Evolutionary conservation across 1,139 yeast genomes (phyloP).

Genomic region (Fermentozyma sake): DNA sequence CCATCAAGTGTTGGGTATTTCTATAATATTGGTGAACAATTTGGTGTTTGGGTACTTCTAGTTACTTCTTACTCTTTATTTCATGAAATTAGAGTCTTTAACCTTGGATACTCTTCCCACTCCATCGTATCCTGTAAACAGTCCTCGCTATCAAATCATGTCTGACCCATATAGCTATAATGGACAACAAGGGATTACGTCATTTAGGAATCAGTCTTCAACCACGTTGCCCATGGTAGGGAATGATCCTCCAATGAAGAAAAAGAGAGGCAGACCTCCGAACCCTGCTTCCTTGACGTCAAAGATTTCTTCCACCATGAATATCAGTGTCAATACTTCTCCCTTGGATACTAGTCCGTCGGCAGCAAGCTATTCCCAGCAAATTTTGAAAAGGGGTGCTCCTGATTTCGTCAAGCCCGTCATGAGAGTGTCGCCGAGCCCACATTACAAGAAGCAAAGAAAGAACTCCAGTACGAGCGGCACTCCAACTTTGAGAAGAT

Average conservation of each 20-base stretch:
- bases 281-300: constrained; percentile 38
- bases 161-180: neutral
- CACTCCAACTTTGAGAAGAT: constrained; percentile 5
- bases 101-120: no score
- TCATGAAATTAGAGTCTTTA: no score
- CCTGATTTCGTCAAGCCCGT: constrained; percentile 46
- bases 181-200: neutral
- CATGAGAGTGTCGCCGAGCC: constrained; percentile 41
- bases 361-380: constrained; percentile 32
- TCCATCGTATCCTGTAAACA: no score
- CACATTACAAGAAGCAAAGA: constrained; percentile 12
- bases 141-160: neutral
- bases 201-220: neutral
- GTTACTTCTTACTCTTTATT: no score
- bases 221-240: neutral
- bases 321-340: constrained; percentile 38
- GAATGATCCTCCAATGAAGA: constrained; percentile 23
- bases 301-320: constrained; percentile 40
- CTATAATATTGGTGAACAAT: no score
- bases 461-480: constrained; percentile 8
- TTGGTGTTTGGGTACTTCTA: no score
- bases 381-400: constrained; percentile 37
- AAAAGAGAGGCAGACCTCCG: constrained; percentile 48
- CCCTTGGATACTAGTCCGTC: constrained; percentile 17
- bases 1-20: no score